Conservation (phyloP, 1,139 yeast genomes). For the Magnusiomyces ingens region DNA sequence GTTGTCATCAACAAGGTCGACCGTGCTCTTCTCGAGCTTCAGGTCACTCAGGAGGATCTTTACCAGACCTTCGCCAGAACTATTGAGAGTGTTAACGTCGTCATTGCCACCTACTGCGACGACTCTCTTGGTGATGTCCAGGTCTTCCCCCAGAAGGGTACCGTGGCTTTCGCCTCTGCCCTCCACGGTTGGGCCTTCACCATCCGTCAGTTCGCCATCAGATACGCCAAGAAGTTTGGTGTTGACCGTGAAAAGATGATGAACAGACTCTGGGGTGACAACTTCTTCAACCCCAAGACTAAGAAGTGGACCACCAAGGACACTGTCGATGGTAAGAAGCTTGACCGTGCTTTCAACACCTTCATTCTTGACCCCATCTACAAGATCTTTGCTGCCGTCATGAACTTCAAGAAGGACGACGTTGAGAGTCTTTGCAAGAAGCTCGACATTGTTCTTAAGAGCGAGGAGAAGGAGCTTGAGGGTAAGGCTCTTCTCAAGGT, state of each 20-base stretch:
- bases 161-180: constrained; percentile 99
- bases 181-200: constrained; percentile 99
- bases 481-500: constrained; percentile 98
- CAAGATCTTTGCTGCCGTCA: constrained; percentile 91
- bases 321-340: constrained; percentile 88
- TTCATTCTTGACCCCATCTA: constrained; percentile 98
- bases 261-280: constrained; percentile 99
- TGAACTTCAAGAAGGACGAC: constrained; percentile 97
- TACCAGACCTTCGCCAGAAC: constrained; percentile 98
- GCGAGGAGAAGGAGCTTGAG: constrained; percentile 94
- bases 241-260: constrained; percentile 96
- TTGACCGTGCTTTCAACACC: constrained; percentile 99
- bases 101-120: constrained; percentile 93
- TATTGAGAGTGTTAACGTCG: constrained; percentile 98
- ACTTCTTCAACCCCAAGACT: constrained; percentile 99
- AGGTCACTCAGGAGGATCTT: constrained; percentile 97
- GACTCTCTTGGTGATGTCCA: constrained; percentile 89
- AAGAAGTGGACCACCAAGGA: constrained; percentile 98
- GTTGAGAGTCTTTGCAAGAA: constrained; percentile 82
- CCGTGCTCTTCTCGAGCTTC: constrained; percentile 92
- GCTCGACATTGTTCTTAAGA: constrained; percentile 84
- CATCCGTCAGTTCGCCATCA: constrained; percentile 95
- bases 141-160: constrained; percentile 98
- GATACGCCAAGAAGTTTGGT: constrained; percentile 99
- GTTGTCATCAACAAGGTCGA: constrained; percentile 98